Conservation (phyloP, 2,329 filamentous ascomycete genomes). For the Diaporthe amygdali region DNA sequence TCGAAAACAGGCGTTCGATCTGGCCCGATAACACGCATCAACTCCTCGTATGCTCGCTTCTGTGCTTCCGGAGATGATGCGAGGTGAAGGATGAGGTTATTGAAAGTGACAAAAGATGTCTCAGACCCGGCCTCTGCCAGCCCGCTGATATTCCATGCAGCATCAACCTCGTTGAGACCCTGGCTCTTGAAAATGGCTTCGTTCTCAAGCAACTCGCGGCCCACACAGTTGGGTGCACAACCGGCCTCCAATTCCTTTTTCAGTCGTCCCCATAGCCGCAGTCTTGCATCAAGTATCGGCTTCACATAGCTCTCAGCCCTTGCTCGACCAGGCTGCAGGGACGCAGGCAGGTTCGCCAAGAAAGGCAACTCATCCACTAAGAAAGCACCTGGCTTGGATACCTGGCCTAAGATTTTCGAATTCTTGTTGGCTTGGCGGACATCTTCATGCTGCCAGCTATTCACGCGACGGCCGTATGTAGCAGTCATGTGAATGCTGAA, state of each 20-base stretch:
- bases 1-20: constrained; percentile 35
- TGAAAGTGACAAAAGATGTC: constrained; percentile 42
- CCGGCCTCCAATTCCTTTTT: background rate
- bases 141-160: constrained; percentile 33
- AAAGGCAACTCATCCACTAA: constrained; percentile 33
- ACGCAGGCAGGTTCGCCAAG: constrained; percentile 30
- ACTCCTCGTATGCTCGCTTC: constrained; percentile 46
- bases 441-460: constrained; percentile 31
- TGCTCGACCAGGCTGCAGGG: constrained; percentile 31
- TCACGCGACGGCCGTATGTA: constrained; percentile 33
- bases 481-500: constrained; percentile 36
- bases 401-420: constrained; percentile 27
- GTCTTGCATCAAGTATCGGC: constrained; percentile 1
- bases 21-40: constrained; percentile 42
- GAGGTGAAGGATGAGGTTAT: constrained; percentile 33
- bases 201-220: constrained; percentile 2
- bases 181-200: constrained; percentile 29
- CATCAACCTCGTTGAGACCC: constrained; percentile 32
- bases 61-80: constrained; percentile 35
- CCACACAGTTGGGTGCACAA: constrained; percentile 5
- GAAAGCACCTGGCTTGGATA: constrained; percentile 31
- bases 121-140: constrained; percentile 44
- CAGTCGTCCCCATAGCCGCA: background rate
- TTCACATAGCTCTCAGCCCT: constrained; percentile 4
- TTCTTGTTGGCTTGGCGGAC: constrained; percentile 30